phyloP scores from a whole-genome alignment of 2,329 filamentous ascomycete species.

The Aspergillus ibericus region DNA sequence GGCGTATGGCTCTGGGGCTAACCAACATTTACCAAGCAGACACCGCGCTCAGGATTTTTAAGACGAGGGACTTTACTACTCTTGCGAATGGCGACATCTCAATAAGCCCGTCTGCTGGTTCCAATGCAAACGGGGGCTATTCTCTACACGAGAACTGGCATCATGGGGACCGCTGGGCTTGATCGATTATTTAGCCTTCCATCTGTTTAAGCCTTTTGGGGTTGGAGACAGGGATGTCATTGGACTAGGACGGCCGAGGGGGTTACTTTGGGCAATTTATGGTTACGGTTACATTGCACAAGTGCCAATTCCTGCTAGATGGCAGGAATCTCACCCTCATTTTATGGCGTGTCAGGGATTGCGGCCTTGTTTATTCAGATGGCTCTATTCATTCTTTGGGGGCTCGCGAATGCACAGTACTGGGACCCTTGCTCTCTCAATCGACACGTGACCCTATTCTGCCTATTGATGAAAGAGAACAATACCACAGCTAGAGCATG shows the following conservation, averaged over 20 bases:
- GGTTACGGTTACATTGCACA: background rate
- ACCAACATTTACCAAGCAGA: slow-evolving; percentile 9
- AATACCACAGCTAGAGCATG: slow-evolving; percentile 16
- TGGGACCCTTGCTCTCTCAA: background rate
- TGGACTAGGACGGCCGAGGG: background rate
- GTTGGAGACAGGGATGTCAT: background rate
- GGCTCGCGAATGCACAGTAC: background rate
- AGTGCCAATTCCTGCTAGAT: background rate
- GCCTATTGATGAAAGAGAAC: slow-evolving; percentile 23
- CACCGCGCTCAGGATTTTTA: background rate
- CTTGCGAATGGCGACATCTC: background rate
- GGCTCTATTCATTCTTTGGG: background rate
- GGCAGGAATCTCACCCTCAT: background rate
- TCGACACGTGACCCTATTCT: slow-evolving; percentile 20
- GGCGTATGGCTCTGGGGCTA: slow-evolving; percentile 14
- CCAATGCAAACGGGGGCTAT: slow-evolving; percentile 6
- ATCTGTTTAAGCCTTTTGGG: background rate
- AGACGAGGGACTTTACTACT: too few species aligned
- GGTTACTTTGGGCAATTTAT: background rate
- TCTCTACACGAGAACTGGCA: slow-evolving; percentile 17
- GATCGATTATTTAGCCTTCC: slow-evolving; percentile 1
- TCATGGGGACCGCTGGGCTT: slow-evolving; percentile 23
- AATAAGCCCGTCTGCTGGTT: background rate
- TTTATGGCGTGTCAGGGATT: background rate
- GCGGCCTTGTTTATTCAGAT: background rate